Conservation (phyloP, 345 rosid genomes). For the Microcos paniculata region DNA sequence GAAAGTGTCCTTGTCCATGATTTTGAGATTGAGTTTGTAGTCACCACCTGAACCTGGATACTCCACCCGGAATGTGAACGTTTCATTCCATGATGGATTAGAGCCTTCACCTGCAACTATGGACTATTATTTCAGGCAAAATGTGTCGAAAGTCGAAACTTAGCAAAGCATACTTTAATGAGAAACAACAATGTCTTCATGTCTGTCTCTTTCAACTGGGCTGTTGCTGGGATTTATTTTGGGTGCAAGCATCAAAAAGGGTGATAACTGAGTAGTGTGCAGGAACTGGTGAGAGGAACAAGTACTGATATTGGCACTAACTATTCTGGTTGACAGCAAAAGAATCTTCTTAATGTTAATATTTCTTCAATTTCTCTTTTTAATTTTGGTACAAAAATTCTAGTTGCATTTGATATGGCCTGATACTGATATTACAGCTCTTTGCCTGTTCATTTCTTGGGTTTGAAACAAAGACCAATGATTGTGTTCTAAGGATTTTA, state of each 20-base stretch:
- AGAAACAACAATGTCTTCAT: neutral
- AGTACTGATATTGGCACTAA: neutral
- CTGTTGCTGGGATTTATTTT: no score
- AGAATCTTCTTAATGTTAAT: neutral
- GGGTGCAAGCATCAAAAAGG: neutral
- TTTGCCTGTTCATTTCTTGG: neutral
- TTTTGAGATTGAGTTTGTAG: constrained; percentile 59
- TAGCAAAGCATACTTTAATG: neutral
- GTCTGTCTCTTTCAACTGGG: no score
- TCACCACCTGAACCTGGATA: constrained; percentile 65
- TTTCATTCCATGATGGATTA: constrained; percentile 75
- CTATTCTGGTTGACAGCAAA: neutral
- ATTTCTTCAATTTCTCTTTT: neutral
- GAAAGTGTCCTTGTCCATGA: constrained; percentile 91
- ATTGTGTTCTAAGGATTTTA: neutral
- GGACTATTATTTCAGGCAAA: neutral
- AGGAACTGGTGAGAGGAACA: neutral
- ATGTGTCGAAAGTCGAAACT: no score
- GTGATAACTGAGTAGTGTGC: neutral
- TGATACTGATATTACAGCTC: no score
- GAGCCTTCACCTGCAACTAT: constrained; percentile 44
- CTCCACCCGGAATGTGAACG: constrained; percentile 60
- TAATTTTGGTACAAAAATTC: no score
- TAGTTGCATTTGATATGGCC: neutral
- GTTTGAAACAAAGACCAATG: neutral